These are phyloP conservation scores for Aleurites moluccanus DNA, from an alignment of 441 rosid species.

Conservation along the genomic window DNA sequence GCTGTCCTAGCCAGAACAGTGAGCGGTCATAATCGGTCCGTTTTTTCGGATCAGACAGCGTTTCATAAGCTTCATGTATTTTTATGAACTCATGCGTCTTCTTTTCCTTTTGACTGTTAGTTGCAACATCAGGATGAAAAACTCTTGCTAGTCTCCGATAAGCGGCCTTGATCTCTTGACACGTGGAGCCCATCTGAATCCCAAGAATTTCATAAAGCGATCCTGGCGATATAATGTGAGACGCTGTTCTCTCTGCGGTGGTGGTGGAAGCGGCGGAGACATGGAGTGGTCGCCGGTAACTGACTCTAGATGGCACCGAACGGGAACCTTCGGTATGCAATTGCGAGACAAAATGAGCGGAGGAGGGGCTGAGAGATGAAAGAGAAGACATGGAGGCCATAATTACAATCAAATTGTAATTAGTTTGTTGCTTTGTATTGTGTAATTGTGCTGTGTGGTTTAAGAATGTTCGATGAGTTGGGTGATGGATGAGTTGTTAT, in stretches of 20 bases:
- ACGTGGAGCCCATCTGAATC: slow-evolving; percentile 50
- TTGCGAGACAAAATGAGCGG: slow-evolving; percentile 23
- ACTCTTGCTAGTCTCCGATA: slow-evolving; percentile 59
- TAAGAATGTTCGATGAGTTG: background rate
- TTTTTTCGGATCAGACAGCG: slow-evolving; percentile 31
- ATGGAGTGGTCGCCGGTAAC: slow-evolving; percentile 38
- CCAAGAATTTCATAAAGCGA: slow-evolving; percentile 61
- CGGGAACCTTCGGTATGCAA: background rate
- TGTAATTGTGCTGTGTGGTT: background rate
- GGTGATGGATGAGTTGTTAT: background rate
- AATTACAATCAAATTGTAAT: background rate
- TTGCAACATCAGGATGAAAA: slow-evolving; percentile 60
- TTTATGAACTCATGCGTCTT: slow-evolving; percentile 36
- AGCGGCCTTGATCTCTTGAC: slow-evolving; percentile 60
- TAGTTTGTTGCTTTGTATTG: no score
- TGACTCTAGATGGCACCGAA: slow-evolving; percentile 23
- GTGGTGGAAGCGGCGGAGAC: slow-evolving; percentile 40
- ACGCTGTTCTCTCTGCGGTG: slow-evolving; percentile 36
- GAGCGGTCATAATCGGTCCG: slow-evolving; percentile 31
- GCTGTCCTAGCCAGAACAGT: slow-evolving; percentile 25
- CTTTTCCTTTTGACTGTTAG: slow-evolving; percentile 20
- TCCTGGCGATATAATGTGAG: slow-evolving; percentile 18
- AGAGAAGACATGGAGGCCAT: slow-evolving; percentile 36
- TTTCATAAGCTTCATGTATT: slow-evolving; percentile 33
- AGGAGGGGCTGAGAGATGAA: slow-evolving; percentile 19